These are phyloP conservation scores for Pichia sorboxylosa DNA, from an alignment of 1,139 yeast species.

Conservation along the genomic window DNA sequence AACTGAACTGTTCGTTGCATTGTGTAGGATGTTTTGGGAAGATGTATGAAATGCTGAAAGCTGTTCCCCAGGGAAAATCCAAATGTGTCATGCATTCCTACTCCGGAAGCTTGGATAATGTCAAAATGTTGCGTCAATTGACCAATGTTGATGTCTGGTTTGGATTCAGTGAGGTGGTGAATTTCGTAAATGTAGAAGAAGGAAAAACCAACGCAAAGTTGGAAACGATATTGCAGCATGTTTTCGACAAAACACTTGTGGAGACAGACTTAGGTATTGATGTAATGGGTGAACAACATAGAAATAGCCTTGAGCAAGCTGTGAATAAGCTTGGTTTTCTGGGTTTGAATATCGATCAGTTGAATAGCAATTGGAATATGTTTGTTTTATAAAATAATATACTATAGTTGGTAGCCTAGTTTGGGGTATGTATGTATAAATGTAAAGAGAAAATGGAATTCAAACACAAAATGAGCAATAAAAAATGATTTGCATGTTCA, in stretches of 20 bases:
- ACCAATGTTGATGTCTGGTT: slow-evolving; percentile 34
- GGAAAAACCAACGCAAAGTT: slow-evolving; percentile 5
- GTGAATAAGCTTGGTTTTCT: too few relatives aligned
- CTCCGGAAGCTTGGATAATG: slow-evolving; percentile 69
- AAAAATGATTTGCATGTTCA: not conserved
- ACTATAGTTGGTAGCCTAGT: too few relatives aligned
- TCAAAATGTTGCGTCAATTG: slow-evolving; percentile 44
- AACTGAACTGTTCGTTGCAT: slow-evolving; percentile 48
- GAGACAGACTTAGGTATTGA: slow-evolving; percentile 41
- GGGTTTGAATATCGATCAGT: too few relatives aligned
- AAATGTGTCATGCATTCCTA: slow-evolving; percentile 67
- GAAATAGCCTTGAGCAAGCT: not conserved
- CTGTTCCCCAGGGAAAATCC: slow-evolving; percentile 15
- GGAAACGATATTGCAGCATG: slow-evolving; percentile 18
- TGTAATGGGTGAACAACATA: slow-evolving; percentile 9
- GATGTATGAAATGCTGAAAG: slow-evolving; percentile 24
- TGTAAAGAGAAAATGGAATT: too few relatives aligned
- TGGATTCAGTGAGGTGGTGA: slow-evolving; percentile 51
- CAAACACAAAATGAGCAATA: not conserved
- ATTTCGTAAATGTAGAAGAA: slow-evolving; percentile 32
- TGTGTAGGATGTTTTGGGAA: slow-evolving; percentile 71
- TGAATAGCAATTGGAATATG: too few relatives aligned
- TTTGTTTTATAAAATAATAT: too few relatives aligned
- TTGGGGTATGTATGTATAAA: too few relatives aligned
- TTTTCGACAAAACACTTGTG: too few relatives aligned